Evolutionary conservation across 257 asterid species (phyloP), one percentile per base, ranked within the genome.

Genomic region (Avicennia marina): DNA sequence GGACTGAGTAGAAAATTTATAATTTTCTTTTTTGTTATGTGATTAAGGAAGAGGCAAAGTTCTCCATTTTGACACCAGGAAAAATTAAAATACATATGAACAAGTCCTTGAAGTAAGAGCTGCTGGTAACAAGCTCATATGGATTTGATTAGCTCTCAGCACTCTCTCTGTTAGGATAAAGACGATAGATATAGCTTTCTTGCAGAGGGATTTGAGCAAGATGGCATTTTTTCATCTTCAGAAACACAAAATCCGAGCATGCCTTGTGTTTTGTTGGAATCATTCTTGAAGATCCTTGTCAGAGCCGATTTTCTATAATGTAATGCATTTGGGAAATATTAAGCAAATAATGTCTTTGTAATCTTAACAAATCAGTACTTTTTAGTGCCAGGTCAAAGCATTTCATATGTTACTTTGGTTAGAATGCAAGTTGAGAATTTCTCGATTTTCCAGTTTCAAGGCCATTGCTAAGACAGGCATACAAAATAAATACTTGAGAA

Each of bases 321-420:
- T 24, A 19, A 39, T 11, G 19, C 8, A 29, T 29, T 29, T 29
- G 8, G 34, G 34, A 8, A 29, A 8, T 29, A 8, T 29, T 29
- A 29, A 8, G 34, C 34, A 29, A 4, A 29, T 29, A 8, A 29
- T 29, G 34, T 8, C 34, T 29, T 29, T 8, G 4, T 29, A 29
- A 29, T 29, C 34, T 29, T 29, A 0, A 26, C 33, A 18, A 39
- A 22, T 20, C 39, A 38, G 1, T 39, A 2, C 10, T 15, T 18
- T 33, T 17, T 31, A 26, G 27, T 29, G 43, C 29, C 48, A 33
- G 29, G 43, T 58, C 11, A 47, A 32, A 12, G 32, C 17, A 13
- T 12, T 51, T 58, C 31, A 44, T 26, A 58, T 27, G 45, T 58
- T 43, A 31, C 64, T 19, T 18, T 29, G 43, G 17, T 15, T 42